phyloP scores from a whole-genome alignment of 2,329 filamentous ascomycete genomes.

The Neurospora sp. region DNA sequence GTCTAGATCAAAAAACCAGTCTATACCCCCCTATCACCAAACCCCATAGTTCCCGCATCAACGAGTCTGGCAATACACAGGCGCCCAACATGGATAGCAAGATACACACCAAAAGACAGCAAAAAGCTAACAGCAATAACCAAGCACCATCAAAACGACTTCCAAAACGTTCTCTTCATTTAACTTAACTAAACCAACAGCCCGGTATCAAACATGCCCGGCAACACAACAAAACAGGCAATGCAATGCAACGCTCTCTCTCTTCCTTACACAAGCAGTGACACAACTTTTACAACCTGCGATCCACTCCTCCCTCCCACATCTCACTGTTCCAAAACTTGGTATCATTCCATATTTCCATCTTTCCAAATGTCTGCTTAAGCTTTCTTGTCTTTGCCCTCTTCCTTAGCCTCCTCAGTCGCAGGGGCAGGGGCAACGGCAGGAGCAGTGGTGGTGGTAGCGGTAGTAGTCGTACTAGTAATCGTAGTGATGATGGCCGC shows the following conservation, averaged over 20 bases:
- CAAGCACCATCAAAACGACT: background rate
- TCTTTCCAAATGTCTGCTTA: background rate
- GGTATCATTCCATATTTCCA: background rate
- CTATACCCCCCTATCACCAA: too few relatives aligned
- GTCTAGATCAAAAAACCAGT: too few relatives aligned
- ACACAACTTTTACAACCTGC: background rate
- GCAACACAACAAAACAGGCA: background rate
- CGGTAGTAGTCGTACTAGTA: background rate
- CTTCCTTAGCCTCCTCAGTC: background rate
- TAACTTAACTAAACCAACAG: background rate
- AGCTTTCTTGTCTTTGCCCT: background rate
- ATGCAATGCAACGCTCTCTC: background rate
- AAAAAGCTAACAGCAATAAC: background rate
- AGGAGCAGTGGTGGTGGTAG: background rate
- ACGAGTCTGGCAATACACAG: background rate
- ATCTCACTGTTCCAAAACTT: background rate
- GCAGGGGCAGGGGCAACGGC: background rate
- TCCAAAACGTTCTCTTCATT: background rate
- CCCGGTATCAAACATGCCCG: background rate
- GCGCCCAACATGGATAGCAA: background rate
- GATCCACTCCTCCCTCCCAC: background rate
- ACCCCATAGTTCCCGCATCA: background rate
- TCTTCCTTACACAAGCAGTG: background rate
- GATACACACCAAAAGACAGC: background rate
- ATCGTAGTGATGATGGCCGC: background rate